These are phyloP conservation scores for Lolium multiflorum DNA, from an alignment of 176 grass and related monocot genomes.

Conservation along the genomic window DNA sequence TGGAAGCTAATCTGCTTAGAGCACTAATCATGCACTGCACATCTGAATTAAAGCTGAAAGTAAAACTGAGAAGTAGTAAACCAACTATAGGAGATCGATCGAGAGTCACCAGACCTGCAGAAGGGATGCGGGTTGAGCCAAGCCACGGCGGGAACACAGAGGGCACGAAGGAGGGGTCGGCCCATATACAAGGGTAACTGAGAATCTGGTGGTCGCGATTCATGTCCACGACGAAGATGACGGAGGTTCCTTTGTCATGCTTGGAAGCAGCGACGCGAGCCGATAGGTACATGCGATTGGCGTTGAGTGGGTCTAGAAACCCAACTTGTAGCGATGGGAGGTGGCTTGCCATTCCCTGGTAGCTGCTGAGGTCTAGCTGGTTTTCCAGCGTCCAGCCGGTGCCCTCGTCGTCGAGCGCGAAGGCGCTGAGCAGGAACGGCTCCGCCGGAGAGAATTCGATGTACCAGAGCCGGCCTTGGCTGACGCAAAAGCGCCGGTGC, in stretches of 20 bases:
- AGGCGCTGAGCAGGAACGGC: conserved; percentile 28
- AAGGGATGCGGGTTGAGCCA: neutral
- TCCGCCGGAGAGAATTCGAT: conserved; percentile 24
- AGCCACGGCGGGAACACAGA: neutral
- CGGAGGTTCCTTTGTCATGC: neutral
- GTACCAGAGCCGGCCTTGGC: conserved; percentile 40
- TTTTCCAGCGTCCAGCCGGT: conserved; percentile 28
- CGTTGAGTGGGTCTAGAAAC: neutral
- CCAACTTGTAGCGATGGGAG: neutral
- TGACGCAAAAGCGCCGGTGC: conserved; percentile 30
- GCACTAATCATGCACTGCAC: neutral
- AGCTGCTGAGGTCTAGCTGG: neutral
- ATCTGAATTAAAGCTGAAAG: neutral
- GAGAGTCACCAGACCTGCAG: neutral
- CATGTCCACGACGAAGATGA: conserved; percentile 8
- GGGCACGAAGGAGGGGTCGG: neutral
- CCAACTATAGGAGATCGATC: too few species aligned
- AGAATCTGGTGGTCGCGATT: neutral
- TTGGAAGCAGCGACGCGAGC: neutral
- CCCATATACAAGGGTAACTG: neutral
- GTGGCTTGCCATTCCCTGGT: neutral
- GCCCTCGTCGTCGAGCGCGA: conserved; percentile 2
- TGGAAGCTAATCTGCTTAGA: neutral
- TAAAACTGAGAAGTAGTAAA: neutral
- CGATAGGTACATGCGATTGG: neutral